Conservation (phyloP, 2,329 filamentous ascomycete genomes). For the Rutstroemia sydowiana region DNA sequence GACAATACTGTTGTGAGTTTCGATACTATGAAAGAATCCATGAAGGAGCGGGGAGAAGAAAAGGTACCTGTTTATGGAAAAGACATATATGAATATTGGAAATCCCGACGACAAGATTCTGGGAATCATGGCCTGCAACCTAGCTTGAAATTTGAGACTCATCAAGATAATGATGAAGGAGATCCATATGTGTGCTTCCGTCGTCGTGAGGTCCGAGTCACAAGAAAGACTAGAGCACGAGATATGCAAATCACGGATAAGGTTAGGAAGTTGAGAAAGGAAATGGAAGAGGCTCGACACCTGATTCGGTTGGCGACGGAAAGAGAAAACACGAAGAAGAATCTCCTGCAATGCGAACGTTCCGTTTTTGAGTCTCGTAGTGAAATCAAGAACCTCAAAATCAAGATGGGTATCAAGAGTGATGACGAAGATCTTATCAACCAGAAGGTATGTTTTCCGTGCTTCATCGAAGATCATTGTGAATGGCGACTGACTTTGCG, state of each 20-base stretch:
- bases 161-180: constrained; percentile 87
- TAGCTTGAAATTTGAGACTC: constrained; percentile 84
- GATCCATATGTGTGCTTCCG: constrained; percentile 98
- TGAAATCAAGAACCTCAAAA: constrained; percentile 80
- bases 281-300: constrained; percentile 82
- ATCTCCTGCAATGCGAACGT: constrained; percentile 67
- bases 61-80: constrained; percentile 54
- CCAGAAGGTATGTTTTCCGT: constrained; percentile 63
- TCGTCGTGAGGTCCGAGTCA: constrained; percentile 86
- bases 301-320: constrained; percentile 71
- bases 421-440: constrained; percentile 89
- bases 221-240: constrained; percentile 86
- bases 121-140: constrained; percentile 70
- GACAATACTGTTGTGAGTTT: constrained; percentile 79
- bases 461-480: constrained; percentile 19
- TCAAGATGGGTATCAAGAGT: constrained; percentile 79
- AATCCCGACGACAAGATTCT: constrained; percentile 54
- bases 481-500: constrained; percentile 8
- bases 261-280: constrained; percentile 80
- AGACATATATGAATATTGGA: constrained; percentile 88
- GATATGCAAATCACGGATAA: constrained; percentile 94
- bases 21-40: constrained; percentile 66
- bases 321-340: constrained; percentile 72
- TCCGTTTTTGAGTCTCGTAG: constrained; percentile 76
- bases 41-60: constrained; percentile 41